These are phyloP conservation scores for Malus sieversii DNA, from an alignment of 306 rosid species.

Conservation along the genomic window DNA sequence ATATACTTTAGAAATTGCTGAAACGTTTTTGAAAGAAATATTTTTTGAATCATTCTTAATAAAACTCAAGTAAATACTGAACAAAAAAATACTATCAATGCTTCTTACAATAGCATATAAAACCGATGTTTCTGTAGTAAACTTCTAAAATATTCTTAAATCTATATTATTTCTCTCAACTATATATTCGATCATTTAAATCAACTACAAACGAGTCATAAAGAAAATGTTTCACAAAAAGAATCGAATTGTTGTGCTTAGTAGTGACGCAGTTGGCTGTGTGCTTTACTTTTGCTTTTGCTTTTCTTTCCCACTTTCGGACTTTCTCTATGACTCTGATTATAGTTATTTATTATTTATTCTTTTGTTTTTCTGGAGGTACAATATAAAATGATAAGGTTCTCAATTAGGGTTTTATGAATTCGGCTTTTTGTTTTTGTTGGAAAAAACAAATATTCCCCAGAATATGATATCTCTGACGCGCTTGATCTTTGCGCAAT, in stretches of 20 bases:
- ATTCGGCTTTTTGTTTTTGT: conserved; percentile 4
- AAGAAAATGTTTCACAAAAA: no score
- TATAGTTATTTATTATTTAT: background rate
- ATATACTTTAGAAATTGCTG: no score
- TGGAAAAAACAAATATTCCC: background rate
- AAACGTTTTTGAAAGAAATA: no score
- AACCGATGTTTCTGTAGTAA: no score
- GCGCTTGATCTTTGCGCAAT: background rate
- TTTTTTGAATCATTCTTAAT: no score
- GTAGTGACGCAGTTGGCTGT: background rate
- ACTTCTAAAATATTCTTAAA: no score
- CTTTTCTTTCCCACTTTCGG: background rate
- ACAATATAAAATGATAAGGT: conserved; percentile 23
- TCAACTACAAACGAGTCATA: no score
- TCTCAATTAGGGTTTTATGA: conserved; percentile 19
- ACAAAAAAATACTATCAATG: no score
- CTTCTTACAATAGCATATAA: accelerated
- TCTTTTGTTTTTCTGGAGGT: background rate
- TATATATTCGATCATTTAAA: no score
- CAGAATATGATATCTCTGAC: background rate
- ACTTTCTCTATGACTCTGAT: background rate
- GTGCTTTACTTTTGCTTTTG: background rate
- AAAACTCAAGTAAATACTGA: no score
- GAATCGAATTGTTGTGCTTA: background rate
- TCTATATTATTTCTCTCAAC: no score